Percentiles rank a stretch among this genome's conserved stretches.
Conservation (phyloP, 2,329 filamentous ascomycete genomes). For the Cadophora malorum region DNA sequence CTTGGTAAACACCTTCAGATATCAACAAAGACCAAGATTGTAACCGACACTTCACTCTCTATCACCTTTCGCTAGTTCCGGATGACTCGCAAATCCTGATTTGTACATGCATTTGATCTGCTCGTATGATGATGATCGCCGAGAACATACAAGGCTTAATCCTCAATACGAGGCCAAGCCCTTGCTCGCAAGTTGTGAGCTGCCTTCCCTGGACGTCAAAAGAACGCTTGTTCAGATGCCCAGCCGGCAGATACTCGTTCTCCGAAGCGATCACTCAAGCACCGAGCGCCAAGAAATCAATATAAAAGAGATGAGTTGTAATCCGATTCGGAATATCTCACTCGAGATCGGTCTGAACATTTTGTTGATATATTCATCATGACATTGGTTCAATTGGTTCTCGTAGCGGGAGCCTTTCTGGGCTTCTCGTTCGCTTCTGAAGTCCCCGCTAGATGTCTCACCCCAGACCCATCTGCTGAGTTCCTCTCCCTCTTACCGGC, state of each 20-base stretch:
- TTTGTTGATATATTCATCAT: background rate
- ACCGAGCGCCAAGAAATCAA: background rate
- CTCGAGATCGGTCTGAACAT: background rate
- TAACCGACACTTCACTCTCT: too few relatives aligned
- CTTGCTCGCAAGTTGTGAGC: background rate
- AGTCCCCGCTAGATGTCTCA: background rate
- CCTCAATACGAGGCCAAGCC: background rate
- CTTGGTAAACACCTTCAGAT: too few relatives aligned
- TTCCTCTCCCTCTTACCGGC: background rate
- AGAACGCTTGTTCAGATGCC: background rate
- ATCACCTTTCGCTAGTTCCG: background rate
- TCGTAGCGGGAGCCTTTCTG: background rate
- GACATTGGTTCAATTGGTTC: background rate
- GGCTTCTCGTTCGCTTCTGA: conserved; percentile 1
- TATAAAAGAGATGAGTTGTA: background rate
- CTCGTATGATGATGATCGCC: background rate
- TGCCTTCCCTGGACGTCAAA: background rate
- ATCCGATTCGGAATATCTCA: background rate
- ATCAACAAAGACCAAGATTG: too few relatives aligned
- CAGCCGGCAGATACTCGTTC: background rate
- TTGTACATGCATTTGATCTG: background rate
- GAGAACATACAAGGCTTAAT: background rate
- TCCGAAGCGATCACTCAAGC: background rate
- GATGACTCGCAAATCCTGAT: background rate
- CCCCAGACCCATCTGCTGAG: background rate